Conservation (phyloP, 2,329 filamentous ascomycete species). For the Fusarium camptoceras region DNA sequence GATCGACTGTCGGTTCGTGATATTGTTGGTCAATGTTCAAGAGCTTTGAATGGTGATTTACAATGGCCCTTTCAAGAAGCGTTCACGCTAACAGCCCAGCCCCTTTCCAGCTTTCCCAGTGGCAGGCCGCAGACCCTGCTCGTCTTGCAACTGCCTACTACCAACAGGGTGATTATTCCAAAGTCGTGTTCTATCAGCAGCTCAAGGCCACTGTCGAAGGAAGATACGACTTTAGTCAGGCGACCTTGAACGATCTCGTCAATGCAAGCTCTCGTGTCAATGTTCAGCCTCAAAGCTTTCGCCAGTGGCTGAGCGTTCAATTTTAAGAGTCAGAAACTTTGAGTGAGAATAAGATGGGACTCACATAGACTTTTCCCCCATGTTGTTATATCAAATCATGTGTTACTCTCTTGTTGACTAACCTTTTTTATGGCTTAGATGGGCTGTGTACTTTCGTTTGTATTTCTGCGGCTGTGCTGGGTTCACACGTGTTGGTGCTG, state of each 20-base stretch:
- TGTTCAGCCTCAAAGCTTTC: conserved; percentile 63
- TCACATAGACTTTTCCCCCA: not conserved
- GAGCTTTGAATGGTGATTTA: conserved; percentile 60
- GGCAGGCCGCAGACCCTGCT: conserved; percentile 56
- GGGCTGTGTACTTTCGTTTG: not conserved
- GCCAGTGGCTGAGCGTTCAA: conserved; percentile 61
- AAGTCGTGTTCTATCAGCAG: conserved; percentile 67
- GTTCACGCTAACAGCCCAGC: conserved; percentile 50
- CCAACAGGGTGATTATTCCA: conserved; percentile 60
- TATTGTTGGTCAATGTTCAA: conserved; percentile 64
- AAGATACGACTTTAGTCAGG: conserved; percentile 71
- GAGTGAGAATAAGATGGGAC: not conserved
- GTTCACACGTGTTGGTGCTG: conserved; percentile 2
- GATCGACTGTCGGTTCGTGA: conserved; percentile 71
- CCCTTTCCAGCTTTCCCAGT: conserved; percentile 53
- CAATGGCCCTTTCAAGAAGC: not conserved
- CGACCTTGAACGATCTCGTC: conserved; percentile 69
- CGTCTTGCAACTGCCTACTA: conserved; percentile 57
- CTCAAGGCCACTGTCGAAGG: conserved; percentile 76
- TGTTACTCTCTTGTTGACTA: not conserved
- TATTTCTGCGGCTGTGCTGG: conserved; percentile 12
- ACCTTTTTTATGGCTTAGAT: conserved; percentile 1
- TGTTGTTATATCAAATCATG: not conserved
- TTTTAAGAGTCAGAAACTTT: not conserved
- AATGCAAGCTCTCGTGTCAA: conserved; percentile 52